Conservation (phyloP, 192 early-diverging fungal genomes). For the Bifiguratus adelaidae region DNA sequence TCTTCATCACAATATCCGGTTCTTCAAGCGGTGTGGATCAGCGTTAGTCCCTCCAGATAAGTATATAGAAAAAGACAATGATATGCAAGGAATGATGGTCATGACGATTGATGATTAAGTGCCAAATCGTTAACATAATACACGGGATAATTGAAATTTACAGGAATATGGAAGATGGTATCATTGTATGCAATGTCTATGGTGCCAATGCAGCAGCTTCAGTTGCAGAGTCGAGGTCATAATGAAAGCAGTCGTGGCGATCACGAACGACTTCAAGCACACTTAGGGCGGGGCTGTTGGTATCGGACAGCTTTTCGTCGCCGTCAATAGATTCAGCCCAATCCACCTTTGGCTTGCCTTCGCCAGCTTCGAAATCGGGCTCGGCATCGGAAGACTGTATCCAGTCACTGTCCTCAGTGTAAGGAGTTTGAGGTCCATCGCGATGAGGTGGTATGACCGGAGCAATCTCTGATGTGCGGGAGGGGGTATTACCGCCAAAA, state of each 20-base stretch:
- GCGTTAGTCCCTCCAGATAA: too few relatives aligned
- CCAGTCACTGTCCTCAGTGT: neutral
- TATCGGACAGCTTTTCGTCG: neutral
- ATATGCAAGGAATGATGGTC: too few relatives aligned
- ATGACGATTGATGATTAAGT: too few relatives aligned
- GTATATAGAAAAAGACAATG: too few relatives aligned
- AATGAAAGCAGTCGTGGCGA: constrained; percentile 18
- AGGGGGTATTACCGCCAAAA: constrained; percentile 11
- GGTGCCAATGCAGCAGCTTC: too few relatives aligned
- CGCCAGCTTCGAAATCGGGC: neutral
- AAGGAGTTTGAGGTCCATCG: constrained; percentile 1
- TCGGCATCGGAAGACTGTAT: neutral
- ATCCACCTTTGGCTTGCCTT: neutral
- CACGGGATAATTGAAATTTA: too few relatives aligned
- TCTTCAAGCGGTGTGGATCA: too few relatives aligned
- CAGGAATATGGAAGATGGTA: too few relatives aligned
- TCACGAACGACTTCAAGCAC: constrained; percentile 6
- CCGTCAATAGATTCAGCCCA: neutral
- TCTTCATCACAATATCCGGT: too few relatives aligned
- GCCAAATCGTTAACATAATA: too few relatives aligned
- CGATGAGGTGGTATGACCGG: constrained; percentile 14
- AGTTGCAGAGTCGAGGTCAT: constrained; percentile 15
- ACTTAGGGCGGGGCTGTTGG: neutral
- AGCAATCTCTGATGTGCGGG: constrained; percentile 9
- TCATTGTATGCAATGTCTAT: too few relatives aligned